phyloP scores from a whole-genome alignment of 768 basidiomycete genomes.

The Boletus huronensis region DNA sequence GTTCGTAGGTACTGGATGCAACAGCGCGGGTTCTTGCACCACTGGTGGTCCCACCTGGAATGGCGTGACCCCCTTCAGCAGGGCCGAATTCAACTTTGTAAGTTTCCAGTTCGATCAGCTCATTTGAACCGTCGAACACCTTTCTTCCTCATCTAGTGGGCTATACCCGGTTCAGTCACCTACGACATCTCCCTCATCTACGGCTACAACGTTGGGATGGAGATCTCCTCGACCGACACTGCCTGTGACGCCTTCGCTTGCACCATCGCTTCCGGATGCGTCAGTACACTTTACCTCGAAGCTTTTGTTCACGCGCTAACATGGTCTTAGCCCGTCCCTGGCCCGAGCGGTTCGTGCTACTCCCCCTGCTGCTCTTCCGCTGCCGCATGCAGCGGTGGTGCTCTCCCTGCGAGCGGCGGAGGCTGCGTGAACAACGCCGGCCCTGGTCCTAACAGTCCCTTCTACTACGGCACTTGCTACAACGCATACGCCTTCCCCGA shows the following conservation, averaged over 20 bases:
- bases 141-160: slow-evolving; percentile 6
- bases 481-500: slow-evolving; percentile 35
- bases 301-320: neutral
- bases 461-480: slow-evolving; percentile 27
- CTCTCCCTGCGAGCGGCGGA: slow-evolving; percentile 26
- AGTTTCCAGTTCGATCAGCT: neutral
- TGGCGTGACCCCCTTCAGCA: slow-evolving; percentile 31
- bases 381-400: slow-evolving; percentile 26
- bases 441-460: slow-evolving; percentile 29
- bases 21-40: slow-evolving; percentile 21
- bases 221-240: slow-evolving; percentile 28
- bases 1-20: slow-evolving; percentile 29
- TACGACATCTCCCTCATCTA: slow-evolving; percentile 35
- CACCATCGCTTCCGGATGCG: slow-evolving; percentile 30
- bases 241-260: slow-evolving; percentile 31
- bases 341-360: slow-evolving; percentile 25
- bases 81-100: slow-evolving; percentile 34
- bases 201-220: slow-evolving; percentile 34
- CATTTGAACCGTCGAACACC: neutral
- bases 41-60: slow-evolving; percentile 32
- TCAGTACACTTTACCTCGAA: slow-evolving; percentile 8
- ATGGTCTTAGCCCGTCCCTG: slow-evolving; percentile 25
- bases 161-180: slow-evolving; percentile 28
- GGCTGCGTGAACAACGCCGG: slow-evolving; percentile 28
- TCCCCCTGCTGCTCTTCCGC: slow-evolving; percentile 31